Base-by-base conservation (phyloP, 148 eudicot species). In the Pharnaceum exiguum region DNA sequence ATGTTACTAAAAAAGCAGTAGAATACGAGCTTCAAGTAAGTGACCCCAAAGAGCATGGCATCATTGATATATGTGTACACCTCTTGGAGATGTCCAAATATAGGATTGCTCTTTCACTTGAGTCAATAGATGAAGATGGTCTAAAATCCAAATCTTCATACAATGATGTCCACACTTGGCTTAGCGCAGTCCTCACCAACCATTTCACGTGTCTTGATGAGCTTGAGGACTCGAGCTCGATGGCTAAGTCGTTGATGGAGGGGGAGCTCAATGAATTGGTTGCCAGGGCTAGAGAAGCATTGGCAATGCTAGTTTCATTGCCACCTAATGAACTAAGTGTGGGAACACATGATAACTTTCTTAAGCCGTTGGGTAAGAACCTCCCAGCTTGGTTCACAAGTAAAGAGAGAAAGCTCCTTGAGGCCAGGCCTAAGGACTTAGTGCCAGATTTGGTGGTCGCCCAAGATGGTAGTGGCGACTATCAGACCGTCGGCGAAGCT, bases 181-280 rank as follows among this genome's bases (percentile, higher is more conserved):
- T 69, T 61, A 69, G 73, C 55, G 73, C 62, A 1, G 73, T 69
- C 21, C 40, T 69, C 55, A 69, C 73, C 0, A 69, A 69, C 30
- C 59, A 69, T 69, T 66, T 38, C n/a, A 69, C 73, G 36, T 69
- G 73, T 27, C 23, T 55, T 27, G 73, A 69, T 57, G 55, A 55
- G 32, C 16, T 62, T 15, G 43, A 69, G 30, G 29, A 62, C 8
- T 11, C 50, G 17, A 35, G 12, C 24, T 58, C 58, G 18, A n/a
- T 39, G 29, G 71, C 51, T 16, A 69, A 55, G 51, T 39, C 51
- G 25, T 61, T 13, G 5, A 13, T 69, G 2, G 62, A 69, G 51
- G 50, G 35, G 4, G n/a, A n/a, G n/a, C n/a, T n/a, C n/a, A n/a
- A n/a, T n/a, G n/a, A n/a, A n/a, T 29, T 69, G 32, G 25, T 62